phyloP scores from a whole-genome alignment of 257 asterid genomes.

The Orobanche coerulescens region DNA sequence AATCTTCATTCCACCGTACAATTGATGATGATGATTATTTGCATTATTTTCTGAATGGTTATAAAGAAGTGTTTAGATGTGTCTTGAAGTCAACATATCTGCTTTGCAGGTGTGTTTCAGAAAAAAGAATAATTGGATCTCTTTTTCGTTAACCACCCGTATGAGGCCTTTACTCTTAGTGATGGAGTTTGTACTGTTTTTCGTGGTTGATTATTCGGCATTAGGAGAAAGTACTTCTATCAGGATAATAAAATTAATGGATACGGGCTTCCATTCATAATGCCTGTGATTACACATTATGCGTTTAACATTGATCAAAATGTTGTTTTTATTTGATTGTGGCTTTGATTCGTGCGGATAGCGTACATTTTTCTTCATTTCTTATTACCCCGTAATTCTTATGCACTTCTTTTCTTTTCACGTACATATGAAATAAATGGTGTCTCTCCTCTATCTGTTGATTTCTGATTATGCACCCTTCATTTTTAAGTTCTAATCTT shows the following conservation, averaged over 20 bases:
- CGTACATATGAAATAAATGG: background rate
- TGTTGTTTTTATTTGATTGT: background rate
- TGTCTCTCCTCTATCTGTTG: background rate
- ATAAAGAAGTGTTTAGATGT: background rate
- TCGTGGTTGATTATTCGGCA: background rate
- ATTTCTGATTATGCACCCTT: constrained; percentile 4
- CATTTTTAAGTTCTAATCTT: background rate
- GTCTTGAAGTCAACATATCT: background rate
- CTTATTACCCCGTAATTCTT: background rate
- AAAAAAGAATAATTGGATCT: background rate
- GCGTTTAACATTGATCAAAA: background rate
- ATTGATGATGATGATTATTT: no score
- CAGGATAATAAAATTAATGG: background rate
- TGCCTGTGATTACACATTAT: background rate
- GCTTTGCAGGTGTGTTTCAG: background rate
- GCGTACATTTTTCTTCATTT: background rate
- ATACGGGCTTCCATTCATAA: background rate
- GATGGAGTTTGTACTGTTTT: background rate
- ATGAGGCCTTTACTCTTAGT: background rate
- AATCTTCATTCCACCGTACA: no score
- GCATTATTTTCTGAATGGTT: no score
- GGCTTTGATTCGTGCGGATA: background rate
- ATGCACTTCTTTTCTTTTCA: background rate
- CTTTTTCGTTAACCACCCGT: background rate
- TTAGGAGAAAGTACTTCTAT: background rate